Evolutionary conservation across 495 filamentous ascomycete genomes (phyloP).

Genomic region (Aspergillus diversus): DNA sequence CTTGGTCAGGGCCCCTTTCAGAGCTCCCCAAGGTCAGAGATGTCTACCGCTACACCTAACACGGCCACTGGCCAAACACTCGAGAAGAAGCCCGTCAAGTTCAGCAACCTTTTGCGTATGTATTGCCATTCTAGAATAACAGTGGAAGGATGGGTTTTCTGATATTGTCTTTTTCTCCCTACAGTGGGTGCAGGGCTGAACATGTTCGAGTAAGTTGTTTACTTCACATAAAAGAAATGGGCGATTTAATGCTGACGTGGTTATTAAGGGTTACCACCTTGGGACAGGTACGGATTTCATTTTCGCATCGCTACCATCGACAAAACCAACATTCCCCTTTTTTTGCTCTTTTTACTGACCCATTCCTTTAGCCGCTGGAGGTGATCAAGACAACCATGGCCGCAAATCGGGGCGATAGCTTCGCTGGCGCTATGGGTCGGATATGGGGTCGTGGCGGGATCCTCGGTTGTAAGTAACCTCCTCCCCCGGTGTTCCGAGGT

Average conservation of each 20-base stretch:
- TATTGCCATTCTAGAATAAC: conserved; percentile 15
- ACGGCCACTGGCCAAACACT: conserved; percentile 57
- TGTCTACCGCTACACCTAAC: conserved; percentile 56
- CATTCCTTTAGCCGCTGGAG: conserved; percentile 76
- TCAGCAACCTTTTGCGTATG: conserved; percentile 91
- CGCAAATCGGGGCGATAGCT: conserved; percentile 88
- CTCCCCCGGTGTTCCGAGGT: conserved; percentile 21
- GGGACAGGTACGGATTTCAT: conserved; percentile 64
- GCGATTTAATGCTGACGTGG: conserved; percentile 18
- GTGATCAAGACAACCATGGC: conserved; percentile 99
- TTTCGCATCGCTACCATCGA: background rate
- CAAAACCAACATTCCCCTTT: background rate
- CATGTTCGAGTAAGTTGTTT: conserved; percentile 82
- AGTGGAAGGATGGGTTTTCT: conserved; percentile 1
- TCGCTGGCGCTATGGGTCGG: conserved; percentile 75
- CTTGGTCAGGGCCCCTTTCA: conserved; percentile 89
- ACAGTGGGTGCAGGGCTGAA: conserved; percentile 92
- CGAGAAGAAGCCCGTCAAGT: conserved; percentile 99
- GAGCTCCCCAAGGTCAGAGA: conserved; percentile 49
- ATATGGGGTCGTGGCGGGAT: conserved; percentile 95
- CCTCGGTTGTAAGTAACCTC: conserved; percentile 81
- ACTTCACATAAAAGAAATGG: background rate
- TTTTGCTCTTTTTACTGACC: conserved; percentile 24
- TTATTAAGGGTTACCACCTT: conserved; percentile 76
- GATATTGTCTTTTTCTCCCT: conserved; percentile 1